A percentile compares a stretch with the other conserved stretches of the same genome.
These are phyloP conservation scores for Toxicodendron radicans DNA, from an alignment of 345 rosid genomes.

Conservation along the genomic window DNA sequence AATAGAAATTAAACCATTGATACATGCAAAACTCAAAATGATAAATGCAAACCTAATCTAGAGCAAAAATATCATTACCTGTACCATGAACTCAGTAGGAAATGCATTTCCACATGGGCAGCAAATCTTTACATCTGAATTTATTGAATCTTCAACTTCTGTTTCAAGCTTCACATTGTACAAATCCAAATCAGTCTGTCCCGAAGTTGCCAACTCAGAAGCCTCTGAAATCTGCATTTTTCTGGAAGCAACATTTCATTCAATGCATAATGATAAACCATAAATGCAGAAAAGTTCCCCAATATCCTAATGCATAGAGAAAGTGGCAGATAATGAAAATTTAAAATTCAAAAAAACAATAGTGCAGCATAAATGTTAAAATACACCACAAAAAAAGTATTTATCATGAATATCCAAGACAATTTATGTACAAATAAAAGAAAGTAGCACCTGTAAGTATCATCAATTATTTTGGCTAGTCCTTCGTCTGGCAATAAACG, in stretches of 20 bases:
- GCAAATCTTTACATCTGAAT: slow-evolving; percentile 14
- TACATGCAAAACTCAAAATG: background rate
- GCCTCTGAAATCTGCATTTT: slow-evolving; percentile 37
- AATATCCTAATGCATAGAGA: background rate
- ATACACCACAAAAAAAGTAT: background rate
- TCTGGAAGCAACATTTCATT: slow-evolving; percentile 25
- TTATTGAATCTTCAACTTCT: slow-evolving; percentile 22
- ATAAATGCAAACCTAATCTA: slow-evolving; percentile 1
- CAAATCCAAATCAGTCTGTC: slow-evolving; percentile 18
- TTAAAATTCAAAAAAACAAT: background rate
- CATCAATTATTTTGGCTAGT: slow-evolving; percentile 33
- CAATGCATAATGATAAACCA: slow-evolving; percentile 13
- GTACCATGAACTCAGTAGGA: slow-evolving; percentile 27
- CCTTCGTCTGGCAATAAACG: slow-evolving; percentile 19
- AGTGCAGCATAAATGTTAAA: background rate
- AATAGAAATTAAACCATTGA: background rate
- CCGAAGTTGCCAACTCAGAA: slow-evolving; percentile 27
- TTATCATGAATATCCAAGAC: background rate
- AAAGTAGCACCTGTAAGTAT: slow-evolving; percentile 32
- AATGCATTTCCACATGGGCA: slow-evolving; percentile 38
- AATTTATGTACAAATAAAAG: background rate
- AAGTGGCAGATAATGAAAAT: background rate
- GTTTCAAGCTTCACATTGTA: slow-evolving; percentile 16
- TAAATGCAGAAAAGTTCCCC: background rate
- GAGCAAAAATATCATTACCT: slow-evolving; percentile 27